Conservation (phyloP, 2,329 filamentous ascomycete genomes). For the Aspergillus clavatus region DNA sequence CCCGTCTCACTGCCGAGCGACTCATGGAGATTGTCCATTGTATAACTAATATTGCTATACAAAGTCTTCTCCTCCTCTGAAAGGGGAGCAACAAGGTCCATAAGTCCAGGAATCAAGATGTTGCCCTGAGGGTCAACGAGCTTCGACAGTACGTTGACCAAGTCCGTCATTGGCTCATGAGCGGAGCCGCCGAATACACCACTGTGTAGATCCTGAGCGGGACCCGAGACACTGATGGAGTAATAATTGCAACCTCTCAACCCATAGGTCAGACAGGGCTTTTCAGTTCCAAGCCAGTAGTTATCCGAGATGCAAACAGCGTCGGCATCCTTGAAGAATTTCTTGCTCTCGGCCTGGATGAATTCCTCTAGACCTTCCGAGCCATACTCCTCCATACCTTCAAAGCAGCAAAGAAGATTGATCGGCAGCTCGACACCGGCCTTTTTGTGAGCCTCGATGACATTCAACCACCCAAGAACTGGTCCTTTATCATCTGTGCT, state of each 20-base stretch:
- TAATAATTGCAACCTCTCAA: conserved; percentile 98
- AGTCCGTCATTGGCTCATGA: conserved; percentile 97
- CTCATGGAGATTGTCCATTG: conserved; percentile 92
- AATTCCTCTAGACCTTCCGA: conserved; percentile 95
- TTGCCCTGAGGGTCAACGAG: conserved; percentile 87
- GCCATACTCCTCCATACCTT: conserved; percentile 99
- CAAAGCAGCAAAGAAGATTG: conserved; percentile 98
- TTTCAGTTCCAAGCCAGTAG: conserved; percentile 99
- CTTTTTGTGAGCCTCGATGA: conserved; percentile 95
- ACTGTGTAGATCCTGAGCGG: conserved; percentile 89
- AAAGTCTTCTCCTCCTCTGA: conserved; percentile 79
- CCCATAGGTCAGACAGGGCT: conserved; percentile 95
- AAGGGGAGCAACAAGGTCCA: conserved; percentile 85
- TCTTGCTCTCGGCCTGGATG: conserved; percentile 83
- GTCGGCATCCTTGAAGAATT: conserved; percentile 91
- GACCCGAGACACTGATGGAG: conserved; percentile 81
- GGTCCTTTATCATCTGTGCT: conserved; percentile 98
- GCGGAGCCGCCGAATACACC: conserved; percentile 95
- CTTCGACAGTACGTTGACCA: conserved; percentile 73
- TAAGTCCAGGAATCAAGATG: conserved; percentile 90
- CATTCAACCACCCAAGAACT: conserved; percentile 94
- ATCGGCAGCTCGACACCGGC: conserved; percentile 92
- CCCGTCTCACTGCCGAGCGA: conserved; percentile 83
- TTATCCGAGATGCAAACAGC: conserved; percentile 98
- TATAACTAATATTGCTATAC: conserved; percentile 89